A percentile compares a stretch with the other conserved stretches of the same genome.
phyloP scores from a whole-genome alignment of 1,139 yeast species.

The Arxiozyma bovina region DNA sequence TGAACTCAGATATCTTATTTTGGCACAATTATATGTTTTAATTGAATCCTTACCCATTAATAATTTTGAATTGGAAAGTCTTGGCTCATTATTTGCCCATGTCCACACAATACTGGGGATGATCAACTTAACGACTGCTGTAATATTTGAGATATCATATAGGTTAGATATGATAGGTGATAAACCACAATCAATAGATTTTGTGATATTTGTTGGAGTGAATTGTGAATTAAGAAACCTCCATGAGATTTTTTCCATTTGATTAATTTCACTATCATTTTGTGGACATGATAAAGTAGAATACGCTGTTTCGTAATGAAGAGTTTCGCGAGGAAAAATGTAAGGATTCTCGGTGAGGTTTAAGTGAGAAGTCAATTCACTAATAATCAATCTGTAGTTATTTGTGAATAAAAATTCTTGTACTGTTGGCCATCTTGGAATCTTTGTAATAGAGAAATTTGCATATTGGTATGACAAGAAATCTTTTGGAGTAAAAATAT shows the following conservation, averaged over 20 bases:
- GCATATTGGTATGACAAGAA: conserved; percentile 10
- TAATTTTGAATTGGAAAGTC: conserved; percentile 14
- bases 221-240: conserved; percentile 32
- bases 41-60: conserved; percentile 19
- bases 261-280: conserved; percentile 12
- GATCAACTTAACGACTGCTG: conserved; percentile 28
- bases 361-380: conserved; percentile 8
- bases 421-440: conserved; percentile 35
- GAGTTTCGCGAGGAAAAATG: conserved; percentile 14
- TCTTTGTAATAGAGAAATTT: neutral
- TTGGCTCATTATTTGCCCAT: conserved; percentile 57
- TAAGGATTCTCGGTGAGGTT: conserved; percentile 11
- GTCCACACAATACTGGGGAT: conserved; percentile 50
- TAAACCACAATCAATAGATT: conserved; percentile 45
- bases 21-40: conserved; percentile 56
- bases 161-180: conserved; percentile 46
- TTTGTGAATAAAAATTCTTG: conserved; percentile 37
- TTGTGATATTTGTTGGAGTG: conserved; percentile 32
- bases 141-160: conserved; percentile 14
- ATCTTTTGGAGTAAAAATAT: conserved; percentile 33
- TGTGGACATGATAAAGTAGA: conserved; percentile 20
- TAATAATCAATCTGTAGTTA: conserved; percentile 36
- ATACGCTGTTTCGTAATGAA: conserved; percentile 17
- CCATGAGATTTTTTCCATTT: conserved; percentile 28
- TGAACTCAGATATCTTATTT: conserved; percentile 19